Conservation (phyloP, 2,329 filamentous ascomycete species). For the Claviceps arundinis region DNA sequence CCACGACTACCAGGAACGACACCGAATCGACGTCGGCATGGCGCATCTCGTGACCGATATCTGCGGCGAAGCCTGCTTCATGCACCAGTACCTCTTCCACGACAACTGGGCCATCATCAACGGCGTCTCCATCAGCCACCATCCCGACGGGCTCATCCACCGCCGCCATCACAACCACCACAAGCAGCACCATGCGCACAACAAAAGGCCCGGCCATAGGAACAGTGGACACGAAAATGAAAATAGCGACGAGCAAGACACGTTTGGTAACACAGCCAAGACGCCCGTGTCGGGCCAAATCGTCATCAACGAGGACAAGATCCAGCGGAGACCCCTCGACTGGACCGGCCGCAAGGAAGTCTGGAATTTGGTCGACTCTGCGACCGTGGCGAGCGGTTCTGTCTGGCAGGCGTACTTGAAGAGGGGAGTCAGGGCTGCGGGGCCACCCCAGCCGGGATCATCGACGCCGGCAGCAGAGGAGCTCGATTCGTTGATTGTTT, state of each 20-base stretch:
- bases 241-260: background rate
- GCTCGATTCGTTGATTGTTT: conserved; percentile 26
- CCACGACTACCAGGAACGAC: conserved; percentile 25
- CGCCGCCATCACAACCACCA: background rate
- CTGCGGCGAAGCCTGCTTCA: conserved; percentile 33
- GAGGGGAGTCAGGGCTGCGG: conserved; percentile 8
- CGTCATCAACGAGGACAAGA: conserved; percentile 17
- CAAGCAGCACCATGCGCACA: background rate
- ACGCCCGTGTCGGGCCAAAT: conserved; percentile 16
- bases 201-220: too few species aligned
- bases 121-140: conserved; percentile 30
- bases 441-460: conserved; percentile 8
- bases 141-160: conserved; percentile 22
- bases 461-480: conserved; percentile 10
- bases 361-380: conserved; percentile 29
- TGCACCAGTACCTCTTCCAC: conserved; percentile 31
- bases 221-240: background rate
- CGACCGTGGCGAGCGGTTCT: conserved; percentile 19
- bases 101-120: conserved; percentile 36
- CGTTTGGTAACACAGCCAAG: conserved; percentile 4
- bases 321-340: conserved; percentile 19
- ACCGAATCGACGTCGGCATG: conserved; percentile 25
- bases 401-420: conserved; percentile 36
- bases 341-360: conserved; percentile 24
- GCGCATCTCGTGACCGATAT: conserved; percentile 28